Base-by-base conservation (phyloP, 768 basidiomycete species). In the Termitomyces titanicus region DNA sequence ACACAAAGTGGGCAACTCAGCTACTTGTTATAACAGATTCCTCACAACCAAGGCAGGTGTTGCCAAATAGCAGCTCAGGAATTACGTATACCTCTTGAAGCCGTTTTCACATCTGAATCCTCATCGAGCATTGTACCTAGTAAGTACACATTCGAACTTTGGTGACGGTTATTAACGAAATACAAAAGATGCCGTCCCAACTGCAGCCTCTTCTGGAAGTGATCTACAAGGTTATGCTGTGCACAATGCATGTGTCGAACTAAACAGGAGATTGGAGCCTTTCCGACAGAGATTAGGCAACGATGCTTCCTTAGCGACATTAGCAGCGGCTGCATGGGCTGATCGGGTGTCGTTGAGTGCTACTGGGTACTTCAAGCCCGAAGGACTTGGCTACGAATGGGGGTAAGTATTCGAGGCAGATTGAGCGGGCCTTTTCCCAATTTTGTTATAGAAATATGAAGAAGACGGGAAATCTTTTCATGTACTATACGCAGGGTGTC, bases 61-160 rank as follows among this genome's bases (percentile, higher is more conserved):
- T 60, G 59, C 17, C 59, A 60, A 38, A 54, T 60, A 22, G 59
- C 59, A 37, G 59, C 59, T 27, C 52, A 60, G 24, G 59, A 60
- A 45, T 27, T 60, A 13, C 47, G 46, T 12, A 35, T 60, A 27
- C 59, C 59, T 38, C 35, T 60, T 29, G 55, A 56, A 18, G 50
- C 52, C 27, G 53, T 60, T 17, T 60, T 54, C 35, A 60, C 59
- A 9, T 60, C 59, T 12, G 59, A 60, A 45, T 51, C 59, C 7
- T 56, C 59, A 20, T 29, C 59, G 9, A 60, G 50, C 22, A 60
- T 50, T 20, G 56, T 60, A 12, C 59, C 59, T 7, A 60, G 59
- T 60, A 52, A 20, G 59, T 47, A 18, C 15, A 42, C 18, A 9
- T 10, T 12, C 18, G 10, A 34, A 24, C 33, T 17, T 18, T 13